Evolutionary conservation across 2,329 filamentous ascomycete species (phyloP).

Genomic region (Aspergillus sp.): DNA sequence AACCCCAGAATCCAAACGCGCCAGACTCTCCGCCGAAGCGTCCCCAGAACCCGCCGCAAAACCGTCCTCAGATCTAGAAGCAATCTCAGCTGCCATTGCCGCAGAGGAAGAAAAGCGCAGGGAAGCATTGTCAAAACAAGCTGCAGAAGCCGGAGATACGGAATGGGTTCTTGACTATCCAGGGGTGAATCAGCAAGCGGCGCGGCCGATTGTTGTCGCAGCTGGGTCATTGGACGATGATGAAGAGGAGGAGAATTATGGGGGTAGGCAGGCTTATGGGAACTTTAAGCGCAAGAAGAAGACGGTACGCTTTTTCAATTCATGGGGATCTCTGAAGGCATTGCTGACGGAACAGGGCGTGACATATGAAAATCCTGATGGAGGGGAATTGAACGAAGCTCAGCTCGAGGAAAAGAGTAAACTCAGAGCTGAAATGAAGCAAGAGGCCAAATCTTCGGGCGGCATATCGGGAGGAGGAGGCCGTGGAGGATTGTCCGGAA

Average conservation of each 20-base stretch:
- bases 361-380: neutral
- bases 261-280: conserved; percentile 33
- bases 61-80: conserved; percentile 30
- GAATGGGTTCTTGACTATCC: conserved; percentile 38
- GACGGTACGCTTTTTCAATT: conserved; percentile 13
- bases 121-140: conserved; percentile 33
- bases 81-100: conserved; percentile 35
- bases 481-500: no score
- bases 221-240: conserved; percentile 29
- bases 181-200: conserved; percentile 9
- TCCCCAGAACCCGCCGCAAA: conserved; percentile 14
- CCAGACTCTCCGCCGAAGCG: conserved; percentile 23
- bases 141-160: conserved; percentile 38
- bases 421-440: conserved; percentile 9
- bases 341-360: neutral
- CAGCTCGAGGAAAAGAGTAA: conserved; percentile 4
- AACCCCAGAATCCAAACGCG: conserved; percentile 30
- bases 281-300: conserved; percentile 31
- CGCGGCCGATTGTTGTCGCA: conserved; percentile 23
- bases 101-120: conserved; percentile 36
- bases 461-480: conserved; percentile 23
- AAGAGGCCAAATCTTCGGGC: conserved; percentile 1
- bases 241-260: conserved; percentile 20
- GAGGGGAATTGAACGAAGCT: conserved; percentile 2
- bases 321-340: no score